Evolutionary conservation across 768 basidiomycete genomes (phyloP).

Genomic region (Mycena polygramma): DNA sequence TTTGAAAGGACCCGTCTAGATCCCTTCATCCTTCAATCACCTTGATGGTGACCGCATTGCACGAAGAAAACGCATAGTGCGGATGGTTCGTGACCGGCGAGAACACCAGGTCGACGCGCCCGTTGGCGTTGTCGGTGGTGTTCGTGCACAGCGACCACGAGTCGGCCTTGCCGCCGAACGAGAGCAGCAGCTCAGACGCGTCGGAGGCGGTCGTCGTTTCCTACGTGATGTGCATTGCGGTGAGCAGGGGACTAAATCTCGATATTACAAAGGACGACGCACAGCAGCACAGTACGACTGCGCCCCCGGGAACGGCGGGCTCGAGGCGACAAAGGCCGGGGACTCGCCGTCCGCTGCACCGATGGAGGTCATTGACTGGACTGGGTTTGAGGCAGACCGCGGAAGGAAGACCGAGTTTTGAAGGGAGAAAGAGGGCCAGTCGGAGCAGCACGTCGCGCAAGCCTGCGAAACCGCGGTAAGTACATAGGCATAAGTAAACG

Average conservation of each 20-base stretch:
- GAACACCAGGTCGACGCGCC: conserved; percentile 57
- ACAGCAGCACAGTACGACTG: conserved; percentile 58
- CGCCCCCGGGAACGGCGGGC: conserved; percentile 57
- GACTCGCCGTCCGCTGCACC: conserved; percentile 56
- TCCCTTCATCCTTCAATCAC: conserved; percentile 42
- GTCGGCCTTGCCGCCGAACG: conserved; percentile 55
- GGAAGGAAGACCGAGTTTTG: conserved; percentile 57
- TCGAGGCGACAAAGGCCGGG: conserved; percentile 59
- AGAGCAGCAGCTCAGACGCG: conserved; percentile 49
- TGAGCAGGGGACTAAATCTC: neutral
- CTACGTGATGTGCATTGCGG: conserved; percentile 9
- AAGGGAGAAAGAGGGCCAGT: conserved; percentile 56
- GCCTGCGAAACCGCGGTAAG: conserved; percentile 43
- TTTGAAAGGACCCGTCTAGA: neutral
- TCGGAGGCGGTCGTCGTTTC: conserved; percentile 35
- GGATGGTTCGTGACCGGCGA: conserved; percentile 58
- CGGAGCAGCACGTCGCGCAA: conserved; percentile 57
- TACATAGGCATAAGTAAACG: neutral
- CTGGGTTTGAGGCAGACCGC: conserved; percentile 52
- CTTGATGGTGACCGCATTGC: conserved; percentile 55
- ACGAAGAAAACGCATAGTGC: conserved; percentile 53
- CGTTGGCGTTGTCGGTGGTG: conserved; percentile 50
- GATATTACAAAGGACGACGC: conserved; percentile 29
- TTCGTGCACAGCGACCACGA: conserved; percentile 60
- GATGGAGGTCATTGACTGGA: conserved; percentile 54